phyloP scores from a whole-genome alignment of 768 basidiomycete species.

The Sarcomyxa edulis region DNA sequence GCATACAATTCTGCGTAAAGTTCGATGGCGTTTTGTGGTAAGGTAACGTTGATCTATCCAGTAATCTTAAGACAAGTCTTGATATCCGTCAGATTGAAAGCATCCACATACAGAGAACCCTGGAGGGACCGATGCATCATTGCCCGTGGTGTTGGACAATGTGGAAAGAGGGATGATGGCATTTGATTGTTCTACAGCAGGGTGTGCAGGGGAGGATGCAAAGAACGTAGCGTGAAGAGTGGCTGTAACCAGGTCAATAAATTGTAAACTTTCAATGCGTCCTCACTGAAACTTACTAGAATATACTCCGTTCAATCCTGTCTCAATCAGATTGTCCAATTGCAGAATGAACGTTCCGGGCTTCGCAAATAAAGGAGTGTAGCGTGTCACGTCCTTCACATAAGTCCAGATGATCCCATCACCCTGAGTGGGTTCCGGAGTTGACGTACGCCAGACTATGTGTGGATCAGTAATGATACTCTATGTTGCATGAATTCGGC shows the following conservation, averaged over 20 bases:
- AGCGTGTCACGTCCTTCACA: slow-evolving; percentile 71
- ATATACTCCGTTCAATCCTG: slow-evolving; percentile 60
- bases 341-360: slow-evolving; percentile 68
- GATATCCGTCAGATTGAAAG: no score
- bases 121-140: slow-evolving; percentile 73
- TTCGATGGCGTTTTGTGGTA: slow-evolving; percentile 65
- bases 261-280: no score
- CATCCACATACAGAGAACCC: slow-evolving; percentile 61
- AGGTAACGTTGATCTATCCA: slow-evolving; percentile 61
- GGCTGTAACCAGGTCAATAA: slow-evolving; percentile 36
- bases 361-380: slow-evolving; percentile 63
- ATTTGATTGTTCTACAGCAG: slow-evolving; percentile 56
- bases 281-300: slow-evolving; percentile 39
- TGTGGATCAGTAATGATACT: neutral
- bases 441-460: slow-evolving; percentile 81
- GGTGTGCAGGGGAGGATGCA: slow-evolving; percentile 48
- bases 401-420: slow-evolving; percentile 78
- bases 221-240: slow-evolving; percentile 69
- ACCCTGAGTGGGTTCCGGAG: slow-evolving; percentile 63
- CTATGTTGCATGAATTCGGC: neutral
- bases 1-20: slow-evolving; percentile 70
- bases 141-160: slow-evolving; percentile 55
- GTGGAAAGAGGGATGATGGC: slow-evolving; percentile 69
- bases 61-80: no score
- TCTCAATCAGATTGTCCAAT: slow-evolving; percentile 62